Conservation (phyloP, 2,329 filamentous ascomycete species). For the Pseudocercospora macadamiae region DNA sequence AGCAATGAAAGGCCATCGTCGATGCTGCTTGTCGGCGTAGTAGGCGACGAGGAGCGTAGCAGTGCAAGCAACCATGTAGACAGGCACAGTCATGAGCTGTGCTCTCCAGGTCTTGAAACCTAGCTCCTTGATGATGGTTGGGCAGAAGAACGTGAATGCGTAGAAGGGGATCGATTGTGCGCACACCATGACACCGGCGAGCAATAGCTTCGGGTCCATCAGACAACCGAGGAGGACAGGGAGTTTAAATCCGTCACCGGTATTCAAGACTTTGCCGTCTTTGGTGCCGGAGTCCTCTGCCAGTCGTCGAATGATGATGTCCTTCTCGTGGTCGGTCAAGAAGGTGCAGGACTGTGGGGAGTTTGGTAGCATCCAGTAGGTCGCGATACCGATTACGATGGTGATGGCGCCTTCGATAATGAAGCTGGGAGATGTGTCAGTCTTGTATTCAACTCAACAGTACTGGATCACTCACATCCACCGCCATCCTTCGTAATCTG, state of each 20-base stretch:
- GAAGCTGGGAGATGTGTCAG: conserved; percentile 26
- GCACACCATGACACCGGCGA: conserved; percentile 40
- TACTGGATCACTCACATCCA: conserved; percentile 28
- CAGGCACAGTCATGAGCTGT: conserved; percentile 50
- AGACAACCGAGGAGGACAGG: conserved; percentile 21
- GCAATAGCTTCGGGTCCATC: conserved; percentile 50
- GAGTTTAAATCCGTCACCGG: conserved; percentile 41
- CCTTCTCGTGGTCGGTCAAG: conserved; percentile 50
- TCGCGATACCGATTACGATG: conserved; percentile 47
- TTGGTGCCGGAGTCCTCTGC: conserved; percentile 22
- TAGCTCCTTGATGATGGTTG: conserved; percentile 55
- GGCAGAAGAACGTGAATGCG: conserved; percentile 63
- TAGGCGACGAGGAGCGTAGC: conserved; percentile 25
- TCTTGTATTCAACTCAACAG: neutral
- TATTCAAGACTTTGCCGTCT: conserved; percentile 37
- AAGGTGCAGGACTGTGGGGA: conserved; percentile 62
- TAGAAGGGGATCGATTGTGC: conserved; percentile 67
- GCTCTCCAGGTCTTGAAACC: conserved; percentile 48
- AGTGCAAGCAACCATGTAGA: conserved; percentile 41
- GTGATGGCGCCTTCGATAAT: conserved; percentile 30
- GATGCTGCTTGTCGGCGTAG: conserved; percentile 24
- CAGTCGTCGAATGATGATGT: conserved; percentile 47
- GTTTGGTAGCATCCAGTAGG: conserved; percentile 58
- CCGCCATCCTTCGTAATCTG: conserved; percentile 29
- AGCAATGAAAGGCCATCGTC: conserved; percentile 24